Evolutionary conservation across 78 protist species (phyloP).

Genomic region (Neovahlkampfia damariscottae): DNA sequence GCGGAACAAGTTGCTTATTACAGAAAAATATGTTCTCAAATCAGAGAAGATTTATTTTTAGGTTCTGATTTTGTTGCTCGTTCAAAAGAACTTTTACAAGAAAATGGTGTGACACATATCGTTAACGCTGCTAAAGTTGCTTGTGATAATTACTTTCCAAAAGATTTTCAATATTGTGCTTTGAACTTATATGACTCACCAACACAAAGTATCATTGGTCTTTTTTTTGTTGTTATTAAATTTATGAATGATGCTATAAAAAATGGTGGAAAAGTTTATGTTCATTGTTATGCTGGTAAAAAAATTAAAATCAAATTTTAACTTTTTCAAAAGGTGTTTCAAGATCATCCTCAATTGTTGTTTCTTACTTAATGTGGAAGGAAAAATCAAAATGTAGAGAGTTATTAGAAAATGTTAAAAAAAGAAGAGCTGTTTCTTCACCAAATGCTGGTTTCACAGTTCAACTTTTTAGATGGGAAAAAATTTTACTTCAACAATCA

Average conservation of each 20-base stretch:
- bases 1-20: background rate
- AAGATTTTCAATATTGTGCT: background rate
- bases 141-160: background rate
- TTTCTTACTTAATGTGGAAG: constrained; percentile 24
- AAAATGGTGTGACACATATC: background rate
- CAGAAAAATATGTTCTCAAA: background rate
- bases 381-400: background rate
- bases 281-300: constrained; percentile 37
- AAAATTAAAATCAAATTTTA: no score
- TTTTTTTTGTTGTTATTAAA: background rate
- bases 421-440: background rate
- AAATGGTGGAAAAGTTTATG: constrained; percentile 10
- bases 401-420: background rate
- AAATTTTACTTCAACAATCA: background rate
- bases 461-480: background rate
- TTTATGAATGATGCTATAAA: background rate
- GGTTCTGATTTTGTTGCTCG: background rate
- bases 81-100: background rate
- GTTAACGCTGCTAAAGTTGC: background rate
- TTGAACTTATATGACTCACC: background rate
- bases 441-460: constrained; percentile 29
- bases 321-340: constrained; percentile 34
- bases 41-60: background rate
- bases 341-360: constrained; percentile 1
- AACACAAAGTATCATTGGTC: background rate